Conservation (phyloP, 192 early-diverging fungal species). For the Backusella tarrabulga region DNA sequence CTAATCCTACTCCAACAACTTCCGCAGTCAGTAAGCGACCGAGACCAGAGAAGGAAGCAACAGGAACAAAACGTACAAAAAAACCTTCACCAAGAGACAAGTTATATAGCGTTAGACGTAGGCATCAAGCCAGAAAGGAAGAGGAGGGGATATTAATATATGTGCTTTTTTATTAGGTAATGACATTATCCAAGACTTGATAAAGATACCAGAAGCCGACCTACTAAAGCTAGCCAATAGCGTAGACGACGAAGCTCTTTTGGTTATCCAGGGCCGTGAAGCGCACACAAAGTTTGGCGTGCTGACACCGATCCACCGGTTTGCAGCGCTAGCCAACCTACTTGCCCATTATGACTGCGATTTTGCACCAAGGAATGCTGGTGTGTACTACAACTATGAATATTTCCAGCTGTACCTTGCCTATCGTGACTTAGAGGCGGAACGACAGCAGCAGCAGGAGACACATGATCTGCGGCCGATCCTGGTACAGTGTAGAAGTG, state of each 20-base stretch:
- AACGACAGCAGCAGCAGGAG: conserved; percentile 14
- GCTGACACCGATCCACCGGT: conserved; percentile 21
- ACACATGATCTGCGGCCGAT: conserved; percentile 16
- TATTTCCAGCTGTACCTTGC: conserved; percentile 32
- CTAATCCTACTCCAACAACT: not conserved
- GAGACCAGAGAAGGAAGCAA: not conserved
- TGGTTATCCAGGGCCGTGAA: conserved; percentile 25
- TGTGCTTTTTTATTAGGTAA: not conserved
- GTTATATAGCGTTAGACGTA: conserved; percentile 23
- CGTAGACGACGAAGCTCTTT: conserved; percentile 4
- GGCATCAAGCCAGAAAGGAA: not conserved
- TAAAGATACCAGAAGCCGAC: conserved; percentile 22
- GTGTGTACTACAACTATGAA: conserved; percentile 35
- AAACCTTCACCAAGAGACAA: conserved; percentile 21
- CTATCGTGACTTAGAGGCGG: conserved; percentile 29
- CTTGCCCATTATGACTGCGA: conserved; percentile 32
- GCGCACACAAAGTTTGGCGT: conserved; percentile 5
- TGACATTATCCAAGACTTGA: conserved; percentile 24
- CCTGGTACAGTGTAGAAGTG: conserved; percentile 28
- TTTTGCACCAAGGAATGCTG: conserved; percentile 36
- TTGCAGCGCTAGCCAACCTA: conserved; percentile 28
- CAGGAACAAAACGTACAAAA: conserved; percentile 8
- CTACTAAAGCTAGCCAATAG: conserved; percentile 13
- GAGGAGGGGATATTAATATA: not conserved
- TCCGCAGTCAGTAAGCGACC: not conserved